Evolutionary conservation across 257 asterid genomes (phyloP).

Genomic region (Petunia secreta): DNA sequence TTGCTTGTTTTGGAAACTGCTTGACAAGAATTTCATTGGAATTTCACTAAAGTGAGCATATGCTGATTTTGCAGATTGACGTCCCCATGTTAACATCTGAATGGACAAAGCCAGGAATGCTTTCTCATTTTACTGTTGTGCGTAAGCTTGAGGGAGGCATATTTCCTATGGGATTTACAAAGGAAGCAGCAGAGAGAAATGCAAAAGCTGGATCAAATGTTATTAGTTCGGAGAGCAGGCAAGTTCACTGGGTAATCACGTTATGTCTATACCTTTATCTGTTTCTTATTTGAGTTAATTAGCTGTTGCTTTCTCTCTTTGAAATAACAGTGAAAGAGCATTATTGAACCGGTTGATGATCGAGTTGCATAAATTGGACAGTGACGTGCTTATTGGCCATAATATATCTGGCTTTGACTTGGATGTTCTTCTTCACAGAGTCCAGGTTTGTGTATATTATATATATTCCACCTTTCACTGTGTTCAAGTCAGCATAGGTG

Average conservation of each 20-base stretch:
- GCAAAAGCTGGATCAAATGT: conserved; percentile 78
- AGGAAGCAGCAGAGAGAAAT: conserved; percentile 81
- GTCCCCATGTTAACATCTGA: conserved; percentile 86
- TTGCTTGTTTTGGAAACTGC: not conserved
- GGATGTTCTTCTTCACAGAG: conserved; percentile 96
- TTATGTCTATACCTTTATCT: conserved; percentile 24
- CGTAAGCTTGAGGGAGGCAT: conserved; percentile 93
- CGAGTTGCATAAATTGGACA: conserved; percentile 87
- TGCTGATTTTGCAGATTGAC: conserved; percentile 70
- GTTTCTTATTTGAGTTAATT: conserved; percentile 18
- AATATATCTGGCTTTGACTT: conserved; percentile 98
- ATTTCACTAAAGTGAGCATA: not conserved
- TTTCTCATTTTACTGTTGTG: conserved; percentile 83
- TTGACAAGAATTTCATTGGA: conserved; percentile 16
- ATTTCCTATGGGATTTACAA: conserved; percentile 87
- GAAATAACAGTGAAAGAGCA: conserved; percentile 85
- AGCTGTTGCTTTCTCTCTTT: conserved; percentile 21
- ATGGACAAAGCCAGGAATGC: conserved; percentile 73
- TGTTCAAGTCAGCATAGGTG: not conserved
- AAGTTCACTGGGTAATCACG: conserved; percentile 36
- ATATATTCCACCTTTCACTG: conserved; percentile 23
- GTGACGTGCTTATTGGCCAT: conserved; percentile 95
- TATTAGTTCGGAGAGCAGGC: conserved; percentile 79
- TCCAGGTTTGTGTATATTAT: conserved; percentile 62
- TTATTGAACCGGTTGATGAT: conserved; percentile 84